Conservation (phyloP, 23 red algal genomes). For the Agarophyton chilense region DNA sequence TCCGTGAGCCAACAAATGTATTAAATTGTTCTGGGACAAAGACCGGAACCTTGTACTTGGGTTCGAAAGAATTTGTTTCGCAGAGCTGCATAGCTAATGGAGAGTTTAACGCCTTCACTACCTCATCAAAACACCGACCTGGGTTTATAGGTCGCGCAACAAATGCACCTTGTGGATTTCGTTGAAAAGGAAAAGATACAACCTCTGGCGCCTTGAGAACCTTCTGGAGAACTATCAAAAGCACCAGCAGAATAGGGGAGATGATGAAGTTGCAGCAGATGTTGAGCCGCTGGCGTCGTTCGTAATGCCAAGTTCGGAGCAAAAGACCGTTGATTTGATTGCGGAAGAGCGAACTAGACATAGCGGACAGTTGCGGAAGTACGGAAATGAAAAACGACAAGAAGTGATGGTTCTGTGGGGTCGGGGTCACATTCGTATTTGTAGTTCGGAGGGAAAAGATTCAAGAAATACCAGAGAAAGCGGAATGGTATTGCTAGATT, state of each 20-base stretch:
- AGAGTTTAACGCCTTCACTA: background rate
- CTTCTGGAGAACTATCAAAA: slow-evolving; percentile 45
- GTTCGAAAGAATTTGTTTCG: background rate
- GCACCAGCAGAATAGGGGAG: slow-evolving; percentile 64
- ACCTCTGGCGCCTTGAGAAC: slow-evolving; percentile 17
- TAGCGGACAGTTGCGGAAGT: background rate
- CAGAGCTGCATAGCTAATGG: background rate
- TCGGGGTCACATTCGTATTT: too few species aligned
- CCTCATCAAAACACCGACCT: slow-evolving; percentile 5
- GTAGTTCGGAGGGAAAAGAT: too few species aligned
- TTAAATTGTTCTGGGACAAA: slow-evolving; percentile 26
- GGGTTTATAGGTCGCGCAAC: slow-evolving; percentile 68
- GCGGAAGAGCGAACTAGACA: slow-evolving; percentile 22
- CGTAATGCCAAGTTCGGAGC: slow-evolving; percentile 83
- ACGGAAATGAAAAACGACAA: background rate
- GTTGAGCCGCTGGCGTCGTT: slow-evolving; percentile 72
- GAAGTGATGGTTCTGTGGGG: too few species aligned
- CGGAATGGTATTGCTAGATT: too few species aligned
- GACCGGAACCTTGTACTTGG: slow-evolving; percentile 32
- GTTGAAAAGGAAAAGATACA: slow-evolving; percentile 50
- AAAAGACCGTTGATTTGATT: slow-evolving; percentile 73
- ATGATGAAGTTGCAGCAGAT: slow-evolving; percentile 78
- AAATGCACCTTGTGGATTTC: slow-evolving; percentile 63
- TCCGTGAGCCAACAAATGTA: slow-evolving; percentile 22
- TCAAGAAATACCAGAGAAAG: background rate